Percentiles rank a stretch among this genome's conserved stretches.
Evolutionary conservation across 352 stramenopile genomes (phyloP).

Genomic region (Pythium plurisporium): DNA sequence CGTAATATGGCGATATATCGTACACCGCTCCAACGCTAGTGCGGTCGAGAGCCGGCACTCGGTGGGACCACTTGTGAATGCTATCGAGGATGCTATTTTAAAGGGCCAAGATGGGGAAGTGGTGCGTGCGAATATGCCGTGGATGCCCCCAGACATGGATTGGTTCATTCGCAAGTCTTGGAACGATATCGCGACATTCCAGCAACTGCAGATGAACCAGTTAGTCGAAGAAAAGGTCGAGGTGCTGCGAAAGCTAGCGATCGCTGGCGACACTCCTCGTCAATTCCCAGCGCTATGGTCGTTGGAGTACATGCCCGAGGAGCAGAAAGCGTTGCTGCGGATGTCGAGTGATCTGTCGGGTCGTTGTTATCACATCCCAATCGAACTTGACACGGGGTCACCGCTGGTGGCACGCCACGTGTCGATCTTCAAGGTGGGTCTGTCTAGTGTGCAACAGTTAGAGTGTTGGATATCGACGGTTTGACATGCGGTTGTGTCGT

Average conservation of each 20-base stretch:
- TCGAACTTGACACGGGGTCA: conserved; percentile 5
- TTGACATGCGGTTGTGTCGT: no score
- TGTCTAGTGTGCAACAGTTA: no score
- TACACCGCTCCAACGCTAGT: no score
- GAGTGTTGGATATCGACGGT: no score
- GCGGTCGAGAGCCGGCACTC: no score
- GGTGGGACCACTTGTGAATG: neutral
- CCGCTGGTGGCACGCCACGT: neutral
- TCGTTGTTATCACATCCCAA: conserved; percentile 15
- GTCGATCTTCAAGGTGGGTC: no score
- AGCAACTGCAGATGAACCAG: conserved; percentile 8
- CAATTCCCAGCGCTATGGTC: conserved; percentile 16
- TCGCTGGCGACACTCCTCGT: conserved; percentile 6
- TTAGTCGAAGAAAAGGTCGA: conserved; percentile 17
- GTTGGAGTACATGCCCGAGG: neutral
- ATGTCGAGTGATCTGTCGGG: conserved; percentile 24
- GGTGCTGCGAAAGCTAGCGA: conserved; percentile 11
- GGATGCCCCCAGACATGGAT: conserved; percentile 10
- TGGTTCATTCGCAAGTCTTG: conserved; percentile 17
- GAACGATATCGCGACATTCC: neutral
- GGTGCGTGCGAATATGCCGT: conserved; percentile 3
- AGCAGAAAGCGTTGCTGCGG: neutral
- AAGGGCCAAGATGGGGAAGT: conserved; percentile 5
- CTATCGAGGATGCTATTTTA: conserved; percentile 9
- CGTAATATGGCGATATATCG: conserved; percentile 11